Percentiles rank a stretch among this genome's conserved stretches.
These are phyloP conservation scores for Pyrus hybrid DNA, from an alignment of 331 rosid genomes.

Conservation along the genomic window DNA sequence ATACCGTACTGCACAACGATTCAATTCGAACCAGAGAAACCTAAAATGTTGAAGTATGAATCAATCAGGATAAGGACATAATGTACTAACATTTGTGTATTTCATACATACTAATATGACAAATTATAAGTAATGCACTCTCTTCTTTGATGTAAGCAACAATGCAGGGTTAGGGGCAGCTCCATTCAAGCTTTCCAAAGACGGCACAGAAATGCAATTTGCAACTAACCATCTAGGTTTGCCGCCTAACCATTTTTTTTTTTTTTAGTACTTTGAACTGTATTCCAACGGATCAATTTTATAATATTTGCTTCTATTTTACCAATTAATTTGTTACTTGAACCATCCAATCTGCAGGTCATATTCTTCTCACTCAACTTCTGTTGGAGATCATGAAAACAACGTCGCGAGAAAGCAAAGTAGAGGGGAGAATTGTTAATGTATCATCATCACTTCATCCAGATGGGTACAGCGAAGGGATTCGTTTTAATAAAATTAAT, in stretches of 20 bases:
- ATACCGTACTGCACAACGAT: neutral
- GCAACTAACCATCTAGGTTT: constrained; percentile 20
- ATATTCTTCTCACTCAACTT: constrained; percentile 68
- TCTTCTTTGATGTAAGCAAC: constrained; percentile 10
- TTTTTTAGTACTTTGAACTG: no score
- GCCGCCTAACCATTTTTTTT: neutral
- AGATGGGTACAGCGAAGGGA: constrained; percentile 23
- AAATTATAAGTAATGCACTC: neutral
- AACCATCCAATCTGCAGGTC: constrained; percentile 30
- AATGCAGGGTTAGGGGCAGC: constrained; percentile 17
- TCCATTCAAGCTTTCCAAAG: constrained; percentile 19
- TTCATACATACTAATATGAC: neutral
- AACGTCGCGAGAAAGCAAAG: constrained; percentile 11
- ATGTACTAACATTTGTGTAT: neutral
- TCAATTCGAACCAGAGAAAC: neutral
- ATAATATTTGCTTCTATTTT: neutral
- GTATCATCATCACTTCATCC: constrained; percentile 31
- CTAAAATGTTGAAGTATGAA: neutral
- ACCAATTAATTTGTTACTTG: neutral
- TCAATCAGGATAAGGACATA: neutral
- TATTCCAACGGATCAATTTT: neutral
- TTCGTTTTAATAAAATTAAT: constrained; percentile 50
- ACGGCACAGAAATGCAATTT: constrained; percentile 18
- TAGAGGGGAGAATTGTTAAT: constrained; percentile 35
- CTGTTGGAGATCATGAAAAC: constrained; percentile 40